Base-by-base conservation (phyloP, 495 filamentous ascomycete genomes). In the Evansstolkia leycettana region DNA sequence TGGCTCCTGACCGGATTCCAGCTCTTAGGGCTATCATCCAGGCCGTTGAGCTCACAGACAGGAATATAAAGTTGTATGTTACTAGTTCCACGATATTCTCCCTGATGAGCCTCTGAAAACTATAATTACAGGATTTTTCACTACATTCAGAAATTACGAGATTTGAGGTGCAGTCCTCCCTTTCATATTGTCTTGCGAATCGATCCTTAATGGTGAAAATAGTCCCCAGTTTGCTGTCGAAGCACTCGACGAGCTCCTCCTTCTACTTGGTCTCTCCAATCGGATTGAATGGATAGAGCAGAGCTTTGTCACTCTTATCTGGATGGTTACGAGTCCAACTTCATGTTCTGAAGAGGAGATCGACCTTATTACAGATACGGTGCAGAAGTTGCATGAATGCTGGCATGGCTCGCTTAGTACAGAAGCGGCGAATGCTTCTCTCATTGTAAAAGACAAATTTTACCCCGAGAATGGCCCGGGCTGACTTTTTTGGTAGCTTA, bases 71-170 rank as follows among this genome's bases (percentile, higher is more conserved):
- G 47, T 68, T 50, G 65, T 67, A 40, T 34, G 51, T 40, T 34
- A 17, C 10, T 5, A 15, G 19, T 15, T 20, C 13, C n/a, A n/a
- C n/a, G n/a, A n/a, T 6, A 7, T 15, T 19, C 17, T 18, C 18
- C 15, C 13, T 12, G 17, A 3, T 6, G 5, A 16, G 17, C 14
- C 7, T 33, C 32, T 34, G 10, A 34, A 7, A 34, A 4, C n/a
- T n/a, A 16, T 12, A 3, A n/a, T 23, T 24, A 8, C 33, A 55
- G 79, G 18, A 59, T 89, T 6, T 67, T 84, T 41, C 66, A 78
- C 42, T 75, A 83, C 43, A 71, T 85, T 23, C 69, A 80, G 38
- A 78, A 76, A 44, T 57, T 86, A 1, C 75, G 76, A 59, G 1
- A 60, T 43, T 42, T 13, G 34, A 34, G 36, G 31, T 17, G 33